A percentile compares a stretch with the other conserved stretches of the same genome.
Evolutionary conservation across 257 asterid genomes (phyloP).

Genomic region (Scutellaria minor): DNA sequence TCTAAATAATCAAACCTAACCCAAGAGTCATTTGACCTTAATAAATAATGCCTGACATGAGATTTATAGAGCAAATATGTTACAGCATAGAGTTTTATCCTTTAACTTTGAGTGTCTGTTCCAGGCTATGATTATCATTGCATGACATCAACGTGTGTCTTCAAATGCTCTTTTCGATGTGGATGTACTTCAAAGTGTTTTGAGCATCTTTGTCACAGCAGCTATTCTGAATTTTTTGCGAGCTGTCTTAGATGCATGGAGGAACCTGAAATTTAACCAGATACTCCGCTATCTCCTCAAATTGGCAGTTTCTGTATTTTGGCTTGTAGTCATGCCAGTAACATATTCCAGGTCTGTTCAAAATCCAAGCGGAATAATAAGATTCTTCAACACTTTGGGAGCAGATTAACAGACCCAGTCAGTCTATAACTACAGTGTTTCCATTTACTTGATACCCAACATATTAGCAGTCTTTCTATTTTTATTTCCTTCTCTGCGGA

Average conservation of each 20-base stretch:
- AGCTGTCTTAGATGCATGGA: too few species aligned
- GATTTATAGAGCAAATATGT: not conserved
- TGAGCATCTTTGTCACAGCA: too few species aligned
- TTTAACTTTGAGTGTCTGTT: constrained; percentile 30
- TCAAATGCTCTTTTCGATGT: constrained; percentile 63
- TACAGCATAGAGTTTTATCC: not conserved
- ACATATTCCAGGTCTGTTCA: too few species aligned
- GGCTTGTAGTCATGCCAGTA: too few species aligned
- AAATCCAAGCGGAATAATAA: constrained; percentile 80
- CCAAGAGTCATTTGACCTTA: not conserved
- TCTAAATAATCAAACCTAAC: not conserved
- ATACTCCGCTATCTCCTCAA: too few species aligned
- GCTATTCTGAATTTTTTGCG: too few species aligned
- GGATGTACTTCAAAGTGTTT: constrained; percentile 67
- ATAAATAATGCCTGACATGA: not conserved
- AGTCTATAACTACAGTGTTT: constrained; percentile 75
- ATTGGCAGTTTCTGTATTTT: too few species aligned
- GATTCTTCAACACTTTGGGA: constrained; percentile 73
- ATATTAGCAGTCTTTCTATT: constrained; percentile 74
- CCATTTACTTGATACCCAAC: constrained; percentile 88
- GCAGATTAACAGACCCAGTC: constrained; percentile 69
- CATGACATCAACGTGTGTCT: constrained; percentile 81
- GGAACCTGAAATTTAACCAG: too few species aligned
- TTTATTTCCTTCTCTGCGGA: constrained; percentile 77
- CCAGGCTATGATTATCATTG: constrained; percentile 95